Evolutionary conservation across 2,329 filamentous ascomycete genomes (phyloP), one percentile per base, ranked within the genome.

Genomic region (Botrytis galanthina): DNA sequence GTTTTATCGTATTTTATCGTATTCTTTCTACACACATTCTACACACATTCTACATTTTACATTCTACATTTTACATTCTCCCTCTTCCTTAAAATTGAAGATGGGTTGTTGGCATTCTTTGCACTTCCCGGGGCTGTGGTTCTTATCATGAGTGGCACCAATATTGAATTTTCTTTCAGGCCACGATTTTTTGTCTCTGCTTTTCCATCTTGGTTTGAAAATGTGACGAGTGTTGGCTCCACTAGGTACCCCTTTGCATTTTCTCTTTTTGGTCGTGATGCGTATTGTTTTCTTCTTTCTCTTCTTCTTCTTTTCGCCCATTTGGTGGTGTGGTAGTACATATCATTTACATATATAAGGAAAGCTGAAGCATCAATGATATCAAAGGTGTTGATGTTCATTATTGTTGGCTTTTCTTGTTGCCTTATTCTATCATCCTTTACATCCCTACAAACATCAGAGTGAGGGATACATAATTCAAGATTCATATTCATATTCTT

Each of bases 141-240:
- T 68, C 64, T 39, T 68, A 68, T 54, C 48, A 68, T 51, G 48
- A 26, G 48, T 68, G 48, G 66, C 18, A 54, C 35, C 14, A 57
- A 68, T 57, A n/a, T 29, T 29, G 42, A 26, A 54, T 54, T 22
- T 57, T 29, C n/a, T 29, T 14, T 29, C 26, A 54, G 66, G 66
- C 48, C 48, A 57, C 48, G 35, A 57, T 22, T n/a, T 16, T 42
- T 8, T 16, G 48, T 57, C 48, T 68, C 66, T 54, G 35, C 35
- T 37, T 68, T n/a, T 18, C 48, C 14, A n/a, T 18, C 20, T 37
- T 68, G 51, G n/a, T 39, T 54, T 9, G 46, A 35, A 67, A 67
- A 67, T 54, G 64, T 54, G 64, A 67, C 46, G 8, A 57, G 39
- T 39, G 64, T 10, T 68, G 64, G 64, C 64, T 68, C 64, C 64